Conservation (phyloP, 176 grass and related monocot species). For the Triticum timopheevii region DNA sequence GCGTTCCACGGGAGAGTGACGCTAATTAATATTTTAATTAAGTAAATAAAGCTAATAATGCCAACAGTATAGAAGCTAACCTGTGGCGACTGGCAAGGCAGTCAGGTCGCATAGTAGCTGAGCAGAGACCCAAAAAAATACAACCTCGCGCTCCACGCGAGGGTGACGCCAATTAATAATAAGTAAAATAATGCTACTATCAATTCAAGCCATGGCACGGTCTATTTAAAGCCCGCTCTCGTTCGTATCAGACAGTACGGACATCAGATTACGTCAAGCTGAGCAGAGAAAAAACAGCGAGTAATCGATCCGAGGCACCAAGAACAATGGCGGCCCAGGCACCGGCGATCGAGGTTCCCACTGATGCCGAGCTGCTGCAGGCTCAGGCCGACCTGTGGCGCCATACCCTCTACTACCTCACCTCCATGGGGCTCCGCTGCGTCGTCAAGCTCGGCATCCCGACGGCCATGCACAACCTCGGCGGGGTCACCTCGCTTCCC, state of each 20-base stretch:
- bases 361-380: conserved; percentile 20
- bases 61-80: no score
- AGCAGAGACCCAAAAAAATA: no score
- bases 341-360: neutral
- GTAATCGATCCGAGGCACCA: neutral
- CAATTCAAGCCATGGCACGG: no score
- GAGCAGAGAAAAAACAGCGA: neutral
- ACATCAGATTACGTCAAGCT: neutral
- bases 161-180: no score
- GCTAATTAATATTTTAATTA: no score
- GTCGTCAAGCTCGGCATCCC: conserved; percentile 44
- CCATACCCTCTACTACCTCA: conserved; percentile 16
- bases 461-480: conserved; percentile 25
- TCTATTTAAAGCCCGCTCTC: neutral
- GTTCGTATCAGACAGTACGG: neutral
- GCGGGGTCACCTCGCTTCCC: neutral
- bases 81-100: no score
- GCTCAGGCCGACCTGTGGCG: conserved; percentile 29
- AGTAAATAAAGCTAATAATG: no score
- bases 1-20: no score
- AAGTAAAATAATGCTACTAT: no score
- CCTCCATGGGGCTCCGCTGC: conserved; percentile 33
- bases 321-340: neutral
- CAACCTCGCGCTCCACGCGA: no score
- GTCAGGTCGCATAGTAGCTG: no score